Percentiles rank a stretch among this genome's conserved stretches.
Evolutionary conservation across 2,329 filamentous ascomycete species (phyloP).

Genomic region (Trichoderma sp.): DNA sequence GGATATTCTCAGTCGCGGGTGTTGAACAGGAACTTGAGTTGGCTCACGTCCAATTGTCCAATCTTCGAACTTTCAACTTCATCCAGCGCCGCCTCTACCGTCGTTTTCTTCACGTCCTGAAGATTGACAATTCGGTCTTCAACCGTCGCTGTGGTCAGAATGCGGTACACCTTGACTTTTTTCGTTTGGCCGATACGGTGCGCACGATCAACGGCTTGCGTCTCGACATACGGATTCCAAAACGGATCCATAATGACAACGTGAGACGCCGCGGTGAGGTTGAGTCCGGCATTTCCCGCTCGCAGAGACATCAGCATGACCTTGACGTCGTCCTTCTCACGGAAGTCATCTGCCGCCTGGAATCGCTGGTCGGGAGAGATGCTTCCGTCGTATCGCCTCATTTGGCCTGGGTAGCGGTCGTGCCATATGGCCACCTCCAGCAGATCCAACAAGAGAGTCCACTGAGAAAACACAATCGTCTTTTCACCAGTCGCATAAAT

Average conservation of each 20-base stretch:
- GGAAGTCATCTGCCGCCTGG: conserved; percentile 62
- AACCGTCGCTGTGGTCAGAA: conserved; percentile 73
- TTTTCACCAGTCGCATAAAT: conserved; percentile 62
- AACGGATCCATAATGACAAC: conserved; percentile 91
- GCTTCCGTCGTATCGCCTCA: conserved; percentile 73
- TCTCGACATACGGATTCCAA: conserved; percentile 92
- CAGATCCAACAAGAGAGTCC: conserved; percentile 70
- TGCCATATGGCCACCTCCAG: conserved; percentile 71
- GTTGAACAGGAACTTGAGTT: conserved; percentile 68
- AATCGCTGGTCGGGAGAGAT: conserved; percentile 71
- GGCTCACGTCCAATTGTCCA: conserved; percentile 60
- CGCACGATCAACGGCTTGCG: conserved; percentile 86
- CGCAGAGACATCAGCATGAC: conserved; percentile 79
- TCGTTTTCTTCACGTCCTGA: conserved; percentile 72
- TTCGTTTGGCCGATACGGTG: conserved; percentile 80
- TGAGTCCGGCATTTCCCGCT: conserved; percentile 81
- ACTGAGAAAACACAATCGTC: conserved; percentile 74
- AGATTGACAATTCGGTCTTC: conserved; percentile 81
- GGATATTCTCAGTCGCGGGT: not conserved
- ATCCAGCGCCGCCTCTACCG: conserved; percentile 77
- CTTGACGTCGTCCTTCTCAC: conserved; percentile 60
- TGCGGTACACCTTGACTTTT: conserved; percentile 73
- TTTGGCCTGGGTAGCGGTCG: conserved; percentile 55
- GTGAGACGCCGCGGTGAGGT: conserved; percentile 76
- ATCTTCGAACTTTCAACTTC: conserved; percentile 67